A percentile compares a stretch with the other conserved stretches of the same genome.
Conservation (phyloP, 169 alveolate species). For the Cryptosporidium muris region DNA sequence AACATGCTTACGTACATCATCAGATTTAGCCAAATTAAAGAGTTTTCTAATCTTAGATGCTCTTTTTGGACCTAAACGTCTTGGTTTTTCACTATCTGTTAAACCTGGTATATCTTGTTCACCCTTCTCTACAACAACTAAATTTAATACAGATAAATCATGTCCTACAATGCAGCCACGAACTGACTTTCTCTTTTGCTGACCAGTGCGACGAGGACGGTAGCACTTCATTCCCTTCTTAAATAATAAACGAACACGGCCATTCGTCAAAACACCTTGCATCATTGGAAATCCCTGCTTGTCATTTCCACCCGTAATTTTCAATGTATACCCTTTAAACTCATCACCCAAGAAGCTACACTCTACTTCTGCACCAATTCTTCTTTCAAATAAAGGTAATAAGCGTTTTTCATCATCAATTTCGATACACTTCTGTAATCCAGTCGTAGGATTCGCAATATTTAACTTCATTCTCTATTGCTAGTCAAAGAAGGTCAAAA, state of each 20-base stretch:
- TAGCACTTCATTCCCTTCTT: constrained; percentile 91
- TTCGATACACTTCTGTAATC: constrained; percentile 96
- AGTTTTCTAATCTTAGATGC: constrained; percentile 96
- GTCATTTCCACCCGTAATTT: constrained; percentile 98
- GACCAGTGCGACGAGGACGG: constrained; percentile 98
- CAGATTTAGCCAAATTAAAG: constrained; percentile 91
- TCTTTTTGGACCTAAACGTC: constrained; percentile 99
- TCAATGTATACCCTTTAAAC: constrained; percentile 95
- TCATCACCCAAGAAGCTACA: constrained; percentile 98
- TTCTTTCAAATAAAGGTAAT: constrained; percentile 95
- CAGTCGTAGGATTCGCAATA: constrained; percentile 94
- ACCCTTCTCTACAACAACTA: constrained; percentile 98
- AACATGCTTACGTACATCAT: constrained; percentile 96
- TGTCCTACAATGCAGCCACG: constrained; percentile 99
- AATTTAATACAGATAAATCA: constrained; percentile 96
- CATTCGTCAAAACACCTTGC: constrained; percentile 95
- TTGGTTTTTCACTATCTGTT: constrained; percentile 95
- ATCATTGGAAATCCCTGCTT: constrained; percentile 99
- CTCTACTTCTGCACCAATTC: constrained; percentile 98
- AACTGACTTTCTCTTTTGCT: constrained; percentile 97
- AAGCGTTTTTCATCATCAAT: constrained; percentile 98
- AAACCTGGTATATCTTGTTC: constrained; percentile 94
- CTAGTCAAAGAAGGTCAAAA: constrained; percentile 42
- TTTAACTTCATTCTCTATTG: constrained; percentile 91
- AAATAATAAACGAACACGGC: constrained; percentile 85